These are phyloP conservation scores for Fusarium cicatricum DNA, from an alignment of 2,329 filamentous ascomycete genomes.

Conservation along the genomic window DNA sequence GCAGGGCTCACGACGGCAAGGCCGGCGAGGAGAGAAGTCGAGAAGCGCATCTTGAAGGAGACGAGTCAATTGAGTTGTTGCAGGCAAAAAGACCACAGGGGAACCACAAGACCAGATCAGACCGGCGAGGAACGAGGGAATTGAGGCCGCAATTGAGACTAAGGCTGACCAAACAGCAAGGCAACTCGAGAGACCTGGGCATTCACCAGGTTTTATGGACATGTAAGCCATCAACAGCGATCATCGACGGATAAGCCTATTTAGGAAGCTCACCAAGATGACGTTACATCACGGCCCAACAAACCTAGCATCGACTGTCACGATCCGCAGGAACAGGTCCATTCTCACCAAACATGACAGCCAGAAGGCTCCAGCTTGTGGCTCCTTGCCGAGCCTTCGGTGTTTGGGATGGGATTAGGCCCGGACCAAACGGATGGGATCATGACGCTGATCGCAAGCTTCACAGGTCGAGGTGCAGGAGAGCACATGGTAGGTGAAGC, in stretches of 20 bases:
- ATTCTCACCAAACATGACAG: constrained; percentile 11
- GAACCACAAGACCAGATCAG: constrained; percentile 3
- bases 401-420: constrained; percentile 31
- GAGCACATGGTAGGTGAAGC: constrained; percentile 2
- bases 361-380: constrained; percentile 10
- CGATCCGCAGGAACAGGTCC: constrained; percentile 16
- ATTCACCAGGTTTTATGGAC: constrained; percentile 31
- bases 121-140: constrained; percentile 6
- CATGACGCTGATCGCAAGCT: constrained; percentile 30
- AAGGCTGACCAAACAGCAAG: constrained; percentile 18
- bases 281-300: constrained; percentile 12
- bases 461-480: constrained; percentile 19
- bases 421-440: constrained; percentile 12
- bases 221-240: constrained; percentile 7
- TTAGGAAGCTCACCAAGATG: constrained; percentile 25
- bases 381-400: constrained; percentile 22
- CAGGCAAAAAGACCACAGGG: not conserved
- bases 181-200: constrained; percentile 5
- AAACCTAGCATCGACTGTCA: not conserved
- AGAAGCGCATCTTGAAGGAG: constrained; percentile 45
- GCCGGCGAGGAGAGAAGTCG: constrained; percentile 42
- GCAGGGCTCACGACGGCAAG: constrained; percentile 43
- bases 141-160: constrained; percentile 18
- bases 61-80: constrained; percentile 14
- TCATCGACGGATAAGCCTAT: constrained; percentile 29